A percentile compares a stretch with the other conserved stretches of the same genome.
Evolutionary conservation across 2,329 filamentous ascomycete genomes (phyloP).

Genomic region (Microdochium paspali): DNA sequence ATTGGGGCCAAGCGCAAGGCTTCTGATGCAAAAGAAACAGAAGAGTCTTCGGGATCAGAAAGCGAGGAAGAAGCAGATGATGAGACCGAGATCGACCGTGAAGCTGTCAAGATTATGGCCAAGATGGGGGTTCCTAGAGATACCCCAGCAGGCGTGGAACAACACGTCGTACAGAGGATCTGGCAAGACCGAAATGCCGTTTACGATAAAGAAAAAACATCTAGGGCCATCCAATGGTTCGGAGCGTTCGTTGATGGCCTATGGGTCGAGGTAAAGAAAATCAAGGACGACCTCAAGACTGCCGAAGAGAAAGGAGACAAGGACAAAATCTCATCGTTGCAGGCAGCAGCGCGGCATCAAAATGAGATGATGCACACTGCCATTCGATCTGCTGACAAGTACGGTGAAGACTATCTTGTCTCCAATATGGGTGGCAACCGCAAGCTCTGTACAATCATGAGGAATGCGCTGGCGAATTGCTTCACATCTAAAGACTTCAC

Average conservation of each 20-base stretch:
- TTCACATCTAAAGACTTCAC: slow-evolving; percentile 26
- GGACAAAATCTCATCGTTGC: slow-evolving; percentile 24
- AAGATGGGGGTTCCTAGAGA: background rate
- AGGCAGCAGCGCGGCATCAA: slow-evolving; percentile 30
- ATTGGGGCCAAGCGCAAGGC: background rate
- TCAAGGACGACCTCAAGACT: slow-evolving; percentile 11
- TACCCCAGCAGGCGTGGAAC: background rate
- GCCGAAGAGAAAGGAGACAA: slow-evolving; percentile 6
- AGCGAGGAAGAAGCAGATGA: background rate
- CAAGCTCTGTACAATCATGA: slow-evolving; percentile 45
- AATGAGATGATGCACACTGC: slow-evolving; percentile 39
- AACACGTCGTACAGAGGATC: background rate
- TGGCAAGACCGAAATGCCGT: slow-evolving; percentile 30
- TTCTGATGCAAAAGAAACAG: background rate
- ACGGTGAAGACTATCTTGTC: slow-evolving; percentile 45
- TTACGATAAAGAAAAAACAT: slow-evolving; percentile 33
- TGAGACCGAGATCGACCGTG: background rate
- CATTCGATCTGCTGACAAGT: slow-evolving; percentile 42
- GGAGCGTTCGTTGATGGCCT: background rate
- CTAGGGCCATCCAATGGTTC: background rate
- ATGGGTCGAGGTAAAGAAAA: slow-evolving; percentile 4
- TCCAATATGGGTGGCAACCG: slow-evolving; percentile 49
- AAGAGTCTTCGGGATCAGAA: background rate
- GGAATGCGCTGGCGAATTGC: slow-evolving; percentile 43
- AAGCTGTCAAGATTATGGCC: background rate